These are phyloP conservation scores for Angomonas ambiguus DNA, from an alignment of 208 protist species.

Conservation along the genomic window DNA sequence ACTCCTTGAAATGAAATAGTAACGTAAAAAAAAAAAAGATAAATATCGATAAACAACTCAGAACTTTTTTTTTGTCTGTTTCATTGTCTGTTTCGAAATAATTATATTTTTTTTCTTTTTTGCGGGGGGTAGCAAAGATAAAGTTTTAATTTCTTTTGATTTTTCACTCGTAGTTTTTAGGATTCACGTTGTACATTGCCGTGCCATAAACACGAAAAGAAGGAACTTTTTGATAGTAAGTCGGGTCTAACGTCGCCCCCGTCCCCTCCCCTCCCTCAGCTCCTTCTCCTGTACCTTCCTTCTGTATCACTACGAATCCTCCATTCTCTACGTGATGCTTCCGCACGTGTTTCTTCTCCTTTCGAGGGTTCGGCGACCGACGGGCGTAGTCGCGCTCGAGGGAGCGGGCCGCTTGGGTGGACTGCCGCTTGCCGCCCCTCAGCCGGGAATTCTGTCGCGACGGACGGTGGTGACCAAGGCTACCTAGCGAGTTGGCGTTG, in stretches of 20 bases:
- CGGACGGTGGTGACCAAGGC: background rate
- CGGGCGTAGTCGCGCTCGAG: background rate
- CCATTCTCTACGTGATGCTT: background rate
- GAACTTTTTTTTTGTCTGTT: background rate
- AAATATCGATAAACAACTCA: background rate
- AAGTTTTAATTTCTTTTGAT: no score
- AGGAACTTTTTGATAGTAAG: conserved; percentile 21
- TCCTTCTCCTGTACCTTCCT: background rate
- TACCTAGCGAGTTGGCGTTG: background rate
- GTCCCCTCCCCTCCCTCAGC: background rate
- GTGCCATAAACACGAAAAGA: conserved; percentile 22
- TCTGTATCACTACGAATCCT: background rate
- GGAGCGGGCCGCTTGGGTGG: background rate
- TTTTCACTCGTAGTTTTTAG: background rate
- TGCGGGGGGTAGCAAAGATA: background rate
- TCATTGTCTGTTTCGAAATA: background rate
- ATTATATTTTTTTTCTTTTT: conserved; percentile 1
- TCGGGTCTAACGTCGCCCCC: background rate
- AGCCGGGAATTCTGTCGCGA: background rate
- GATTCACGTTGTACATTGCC: conserved; percentile 7
- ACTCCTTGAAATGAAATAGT: background rate
- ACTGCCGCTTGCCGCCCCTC: background rate
- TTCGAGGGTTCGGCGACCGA: background rate
- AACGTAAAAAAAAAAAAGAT: background rate
- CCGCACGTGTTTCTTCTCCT: background rate